Evolutionary conservation across 495 filamentous ascomycete species (phyloP).

Genomic region (Penicillium fimorum): DNA sequence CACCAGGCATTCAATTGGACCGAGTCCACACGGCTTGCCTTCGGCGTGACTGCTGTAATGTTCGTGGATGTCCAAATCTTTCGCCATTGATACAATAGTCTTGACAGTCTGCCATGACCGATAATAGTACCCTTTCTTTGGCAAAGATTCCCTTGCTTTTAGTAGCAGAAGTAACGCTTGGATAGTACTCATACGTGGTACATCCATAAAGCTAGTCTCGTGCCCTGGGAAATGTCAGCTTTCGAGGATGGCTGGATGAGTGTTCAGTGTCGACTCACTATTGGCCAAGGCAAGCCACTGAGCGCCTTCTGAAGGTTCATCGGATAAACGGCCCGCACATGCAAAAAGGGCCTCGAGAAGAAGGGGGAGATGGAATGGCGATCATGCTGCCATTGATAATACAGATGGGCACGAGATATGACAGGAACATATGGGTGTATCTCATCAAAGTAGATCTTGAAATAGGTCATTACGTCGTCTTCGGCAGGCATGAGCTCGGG

Average conservation of each 20-base stretch:
- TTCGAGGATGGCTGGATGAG: not conserved
- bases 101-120: constrained; percentile 98
- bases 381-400: constrained; percentile 88
- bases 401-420: constrained; percentile 78
- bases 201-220: constrained; percentile 93
- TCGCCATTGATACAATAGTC: constrained; percentile 86
- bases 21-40: constrained; percentile 66
- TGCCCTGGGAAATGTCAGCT: constrained; percentile 61
- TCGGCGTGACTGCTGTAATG: constrained; percentile 75
- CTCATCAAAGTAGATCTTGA: constrained; percentile 88
- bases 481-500: constrained; percentile 92
- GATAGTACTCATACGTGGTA: constrained; percentile 88
- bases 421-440: constrained; percentile 98
- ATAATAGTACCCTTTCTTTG: constrained; percentile 94
- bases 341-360: constrained; percentile 95
- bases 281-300: constrained; percentile 94
- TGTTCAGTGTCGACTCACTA: constrained; percentile 54
- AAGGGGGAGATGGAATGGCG: constrained; percentile 82
- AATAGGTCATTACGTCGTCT: constrained; percentile 77
- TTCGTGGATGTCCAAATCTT: constrained; percentile 88
- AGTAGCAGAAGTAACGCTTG: constrained; percentile 85
- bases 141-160: constrained; percentile 87
- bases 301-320: constrained; percentile 78
- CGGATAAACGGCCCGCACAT: constrained; percentile 78
- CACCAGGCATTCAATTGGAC: constrained; percentile 70